Base-by-base conservation (phyloP, 176 grass and related monocot genomes). In the Thalia dealbata region DNA sequence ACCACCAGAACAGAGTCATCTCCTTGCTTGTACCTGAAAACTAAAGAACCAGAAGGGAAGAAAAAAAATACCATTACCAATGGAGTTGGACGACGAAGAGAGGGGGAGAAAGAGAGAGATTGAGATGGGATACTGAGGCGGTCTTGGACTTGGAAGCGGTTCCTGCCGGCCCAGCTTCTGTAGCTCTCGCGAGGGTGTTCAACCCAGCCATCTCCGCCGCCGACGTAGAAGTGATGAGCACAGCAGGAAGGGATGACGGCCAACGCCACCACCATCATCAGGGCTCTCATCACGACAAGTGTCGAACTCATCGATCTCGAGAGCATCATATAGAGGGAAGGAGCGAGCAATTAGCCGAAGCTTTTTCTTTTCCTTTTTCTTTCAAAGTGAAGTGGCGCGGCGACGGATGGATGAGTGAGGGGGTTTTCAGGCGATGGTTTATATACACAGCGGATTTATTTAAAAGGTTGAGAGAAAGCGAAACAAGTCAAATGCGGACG, bases 1-100 rank as follows among this genome's bases (percentile, higher is more conserved):
- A 92, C 92, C 75, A 74, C 50, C 73, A 88, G 61, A 79, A 96
- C 92, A 1, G 78, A 79, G 77, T 92, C 86, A 1, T n/a, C 13
- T 14, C 77, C 59, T 50, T 61, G 69, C 59, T 27, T 52, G 68
- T 92, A 96, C 78, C 75, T 92, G 46, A 96, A 96, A 69, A 96
- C 89, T 96, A 76, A n/a, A n/a, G n/a, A n/a, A n/a, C 67, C 42
- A 13, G 32, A 38, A 1, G 32, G 4, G 32, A 4, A 38, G 32
- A 38, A 4, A 38, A 38, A 38, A 38, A 38, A 2, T n/a, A n/a
- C 32, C 32, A 38, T 38, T 4, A 38, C 1, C 32, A 38, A 38
- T n/a, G n/a, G n/a, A n/a, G n/a, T n/a, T n/a, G n/a, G n/a, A n/a
- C n/a, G n/a, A n/a, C n/a, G n/a, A n/a, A 22, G 11, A 45, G n/a